These are phyloP conservation scores for Lecanosticta acicola DNA, from an alignment of 2,329 filamentous ascomycete genomes.

Conservation along the genomic window DNA sequence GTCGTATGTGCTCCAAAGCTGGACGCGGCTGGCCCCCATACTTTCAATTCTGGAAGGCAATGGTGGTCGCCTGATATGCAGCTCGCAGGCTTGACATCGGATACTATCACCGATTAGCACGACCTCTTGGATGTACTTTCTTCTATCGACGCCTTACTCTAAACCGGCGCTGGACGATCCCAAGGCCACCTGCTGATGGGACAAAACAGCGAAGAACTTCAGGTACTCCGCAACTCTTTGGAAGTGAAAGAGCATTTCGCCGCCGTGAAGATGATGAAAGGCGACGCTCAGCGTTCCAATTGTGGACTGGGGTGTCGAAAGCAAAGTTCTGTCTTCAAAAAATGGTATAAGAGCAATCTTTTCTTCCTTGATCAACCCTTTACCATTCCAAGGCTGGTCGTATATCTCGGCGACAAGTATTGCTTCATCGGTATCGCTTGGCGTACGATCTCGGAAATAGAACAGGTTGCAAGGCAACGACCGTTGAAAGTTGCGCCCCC, in stretches of 20 bases:
- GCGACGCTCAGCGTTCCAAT: not conserved
- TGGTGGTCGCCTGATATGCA: not conserved
- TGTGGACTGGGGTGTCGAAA: not conserved
- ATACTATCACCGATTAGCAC: not conserved
- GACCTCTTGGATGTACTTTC: not conserved
- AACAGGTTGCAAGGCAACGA: not conserved
- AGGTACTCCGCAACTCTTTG: not conserved
- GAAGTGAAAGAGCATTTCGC: not conserved
- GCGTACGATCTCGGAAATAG: not conserved
- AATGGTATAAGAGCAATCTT: not conserved
- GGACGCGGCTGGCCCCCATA: not conserved
- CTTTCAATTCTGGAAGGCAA: not conserved
- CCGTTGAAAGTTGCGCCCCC: not conserved
- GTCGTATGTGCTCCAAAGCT: not conserved
- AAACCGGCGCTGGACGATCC: not conserved
- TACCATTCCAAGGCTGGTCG: not conserved
- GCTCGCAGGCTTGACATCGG: not conserved
- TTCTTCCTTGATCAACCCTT: not conserved
- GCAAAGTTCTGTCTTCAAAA: not conserved
- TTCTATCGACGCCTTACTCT: not conserved
- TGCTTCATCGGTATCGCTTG: not conserved
- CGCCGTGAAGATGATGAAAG: not conserved
- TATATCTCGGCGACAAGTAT: not conserved
- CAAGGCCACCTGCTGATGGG: not conserved
- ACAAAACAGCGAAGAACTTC: not conserved